phyloP scores from a whole-genome alignment of 805 yeast genomes.

The Teunomyces pallodes region DNA sequence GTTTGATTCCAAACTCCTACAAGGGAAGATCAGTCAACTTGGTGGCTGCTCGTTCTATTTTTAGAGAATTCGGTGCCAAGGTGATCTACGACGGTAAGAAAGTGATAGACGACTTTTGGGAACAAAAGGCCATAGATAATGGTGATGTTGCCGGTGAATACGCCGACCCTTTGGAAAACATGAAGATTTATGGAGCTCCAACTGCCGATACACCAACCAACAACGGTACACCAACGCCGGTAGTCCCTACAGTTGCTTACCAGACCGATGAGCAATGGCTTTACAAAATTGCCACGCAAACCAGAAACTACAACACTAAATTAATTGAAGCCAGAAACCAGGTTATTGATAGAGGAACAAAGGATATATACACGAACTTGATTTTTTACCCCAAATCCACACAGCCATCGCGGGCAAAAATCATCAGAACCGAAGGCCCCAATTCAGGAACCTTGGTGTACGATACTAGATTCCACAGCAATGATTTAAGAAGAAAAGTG shows the following conservation, averaged over 20 bases:
- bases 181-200: slow-evolving; percentile 17
- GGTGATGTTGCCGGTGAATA: slow-evolving; percentile 71
- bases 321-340: slow-evolving; percentile 57
- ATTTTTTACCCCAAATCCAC: slow-evolving; percentile 69
- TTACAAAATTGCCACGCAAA: slow-evolving; percentile 77
- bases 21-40: slow-evolving; percentile 87
- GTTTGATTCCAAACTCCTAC: slow-evolving; percentile 82
- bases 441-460: slow-evolving; percentile 35
- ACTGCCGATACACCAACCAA: slow-evolving; percentile 7
- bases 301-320: slow-evolving; percentile 66
- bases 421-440: slow-evolving; percentile 24
- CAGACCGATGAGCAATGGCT: slow-evolving; percentile 76
- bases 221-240: slow-evolving; percentile 35
- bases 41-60: slow-evolving; percentile 87
- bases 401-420: slow-evolving; percentile 58
- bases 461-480: slow-evolving; percentile 44
- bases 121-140: slow-evolving; percentile 51
- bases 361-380: slow-evolving; percentile 85
- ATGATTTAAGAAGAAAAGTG: slow-evolving; percentile 46
- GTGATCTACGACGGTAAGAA: slow-evolving; percentile 77
- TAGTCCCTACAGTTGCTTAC: slow-evolving; percentile 40
- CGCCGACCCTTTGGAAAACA: slow-evolving; percentile 62
- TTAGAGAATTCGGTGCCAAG: slow-evolving; percentile 87
- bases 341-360: slow-evolving; percentile 54
- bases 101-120: slow-evolving; percentile 87